Conservation (phyloP, 192 early-diverging fungal genomes). For the Umbelopsis vinacea region DNA sequence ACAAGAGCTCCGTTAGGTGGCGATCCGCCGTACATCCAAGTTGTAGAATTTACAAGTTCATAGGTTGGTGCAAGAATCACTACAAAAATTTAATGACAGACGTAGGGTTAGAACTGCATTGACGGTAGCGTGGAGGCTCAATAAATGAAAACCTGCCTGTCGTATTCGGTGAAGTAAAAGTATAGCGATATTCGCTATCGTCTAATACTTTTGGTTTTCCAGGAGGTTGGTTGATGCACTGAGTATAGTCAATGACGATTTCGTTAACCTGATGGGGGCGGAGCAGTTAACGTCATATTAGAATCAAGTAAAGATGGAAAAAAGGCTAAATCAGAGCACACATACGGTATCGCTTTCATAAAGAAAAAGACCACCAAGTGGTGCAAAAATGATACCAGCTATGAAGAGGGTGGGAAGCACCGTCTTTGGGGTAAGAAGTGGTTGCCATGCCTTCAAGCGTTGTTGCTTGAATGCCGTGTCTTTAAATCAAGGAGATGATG, state of each 20-base stretch:
- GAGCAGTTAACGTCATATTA: not conserved
- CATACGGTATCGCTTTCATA: constrained; percentile 84
- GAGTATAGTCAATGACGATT: constrained; percentile 92
- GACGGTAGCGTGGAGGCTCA: not conserved
- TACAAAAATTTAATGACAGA: not conserved
- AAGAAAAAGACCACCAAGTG: constrained; percentile 89
- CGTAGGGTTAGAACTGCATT: not conserved
- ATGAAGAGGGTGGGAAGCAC: constrained; percentile 96
- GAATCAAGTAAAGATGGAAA: not conserved
- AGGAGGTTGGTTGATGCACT: constrained; percentile 58
- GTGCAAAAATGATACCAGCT: constrained; percentile 94
- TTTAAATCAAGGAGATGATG: constrained; percentile 29
- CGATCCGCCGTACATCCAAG: constrained; percentile 9
- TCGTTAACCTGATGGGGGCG: constrained; percentile 71
- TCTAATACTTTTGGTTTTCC: not conserved
- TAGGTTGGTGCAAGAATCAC: constrained; percentile 30
- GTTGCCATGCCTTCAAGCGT: constrained; percentile 99
- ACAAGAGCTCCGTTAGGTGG: constrained; percentile 15
- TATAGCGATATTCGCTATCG: constrained; percentile 32
- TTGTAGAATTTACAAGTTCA: constrained; percentile 23
- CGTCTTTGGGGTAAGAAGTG: constrained; percentile 96
- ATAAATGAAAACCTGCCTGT: constrained; percentile 31
- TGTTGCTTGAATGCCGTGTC: constrained; percentile 99
- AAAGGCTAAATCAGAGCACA: not conserved
- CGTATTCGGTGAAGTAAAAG: constrained; percentile 41